Conservation (phyloP, 2,329 filamentous ascomycete genomes). For the Chaetomiaceae sp. region DNA sequence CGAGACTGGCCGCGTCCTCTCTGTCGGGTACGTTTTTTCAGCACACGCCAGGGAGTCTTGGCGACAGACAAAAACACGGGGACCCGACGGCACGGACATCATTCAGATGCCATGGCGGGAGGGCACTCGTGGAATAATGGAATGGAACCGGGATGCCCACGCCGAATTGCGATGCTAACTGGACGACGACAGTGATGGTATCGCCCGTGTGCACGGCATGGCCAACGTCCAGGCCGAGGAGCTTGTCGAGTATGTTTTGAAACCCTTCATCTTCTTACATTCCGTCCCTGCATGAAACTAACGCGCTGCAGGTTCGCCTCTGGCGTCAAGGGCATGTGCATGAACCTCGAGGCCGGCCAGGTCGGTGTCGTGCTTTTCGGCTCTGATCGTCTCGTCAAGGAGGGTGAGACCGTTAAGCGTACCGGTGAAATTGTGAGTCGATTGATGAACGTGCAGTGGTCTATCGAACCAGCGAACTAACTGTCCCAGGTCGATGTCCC, state of each 20-base stretch:
- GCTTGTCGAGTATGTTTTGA: slow-evolving; percentile 89
- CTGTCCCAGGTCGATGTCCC: slow-evolving; percentile 82
- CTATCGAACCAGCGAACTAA: slow-evolving; percentile 24
- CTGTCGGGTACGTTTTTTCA: slow-evolving; percentile 78
- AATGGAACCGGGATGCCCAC: slow-evolving; percentile 27
- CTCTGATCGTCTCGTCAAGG: slow-evolving; percentile 99
- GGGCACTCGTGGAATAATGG: background rate
- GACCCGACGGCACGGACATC: background rate
- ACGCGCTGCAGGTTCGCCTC: slow-evolving; percentile 76
- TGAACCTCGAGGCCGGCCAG: slow-evolving; percentile 99
- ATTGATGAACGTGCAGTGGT: background rate
- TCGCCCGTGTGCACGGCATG: slow-evolving; percentile 99
- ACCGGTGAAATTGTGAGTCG: slow-evolving; percentile 93
- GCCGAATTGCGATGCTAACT: slow-evolving; percentile 18
- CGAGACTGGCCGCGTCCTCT: slow-evolving; percentile 98
- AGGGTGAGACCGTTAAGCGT: slow-evolving; percentile 99
- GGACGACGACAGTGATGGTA: slow-evolving; percentile 79
- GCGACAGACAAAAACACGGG: slow-evolving; percentile 11
- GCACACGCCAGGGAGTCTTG: slow-evolving; percentile 17
- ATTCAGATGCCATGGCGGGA: no score
- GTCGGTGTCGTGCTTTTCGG: slow-evolving; percentile 99
- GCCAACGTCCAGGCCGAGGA: slow-evolving; percentile 99
- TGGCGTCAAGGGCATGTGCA: slow-evolving; percentile 99
- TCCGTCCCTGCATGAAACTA: slow-evolving; percentile 20
- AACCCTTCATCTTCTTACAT: no score